Percentiles rank a stretch among this genome's conserved stretches.
Evolutionary conservation across 768 basidiomycete species (phyloP).

Genomic region (Atractiella rhizophila): DNA sequence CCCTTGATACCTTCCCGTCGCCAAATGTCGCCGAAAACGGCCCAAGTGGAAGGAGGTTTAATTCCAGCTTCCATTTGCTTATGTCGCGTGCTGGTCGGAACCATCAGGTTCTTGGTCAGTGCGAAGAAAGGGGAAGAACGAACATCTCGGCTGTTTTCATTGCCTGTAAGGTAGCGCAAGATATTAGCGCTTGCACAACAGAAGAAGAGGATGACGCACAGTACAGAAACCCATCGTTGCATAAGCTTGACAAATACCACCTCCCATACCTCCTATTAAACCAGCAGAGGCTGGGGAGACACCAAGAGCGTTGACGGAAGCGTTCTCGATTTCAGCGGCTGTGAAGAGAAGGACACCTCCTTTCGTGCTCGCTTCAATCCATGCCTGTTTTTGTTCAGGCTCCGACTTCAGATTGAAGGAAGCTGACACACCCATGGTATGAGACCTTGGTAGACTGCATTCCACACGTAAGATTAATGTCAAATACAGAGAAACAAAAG

Average conservation of each 20-base stretch:
- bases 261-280: constrained; percentile 85
- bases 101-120: background rate
- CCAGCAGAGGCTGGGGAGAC: constrained; percentile 59
- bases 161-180: constrained; percentile 28
- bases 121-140: no score
- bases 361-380: constrained; percentile 98
- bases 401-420: background rate
- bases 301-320: constrained; percentile 35
- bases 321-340: constrained; percentile 75
- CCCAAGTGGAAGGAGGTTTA: constrained; percentile 52
- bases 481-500: background rate
- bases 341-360: constrained; percentile 88
- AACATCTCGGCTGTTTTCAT: constrained; percentile 61
- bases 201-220: background rate
- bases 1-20: constrained; percentile 75
- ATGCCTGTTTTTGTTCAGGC: constrained; percentile 35
- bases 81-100: constrained; percentile 76
- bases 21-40: constrained; percentile 83
- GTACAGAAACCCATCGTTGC: constrained; percentile 83
- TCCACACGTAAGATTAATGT: no score
- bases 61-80: constrained; percentile 66
- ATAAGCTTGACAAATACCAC: constrained; percentile 91
- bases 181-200: background rate
- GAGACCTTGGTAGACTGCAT: constrained; percentile 63
- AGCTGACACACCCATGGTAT: constrained; percentile 67